Percentiles rank a stretch among this genome's conserved stretches.
phyloP scores from a whole-genome alignment of 1,284 basidiomycete genomes.

The Trichosporon coremiiforme region DNA sequence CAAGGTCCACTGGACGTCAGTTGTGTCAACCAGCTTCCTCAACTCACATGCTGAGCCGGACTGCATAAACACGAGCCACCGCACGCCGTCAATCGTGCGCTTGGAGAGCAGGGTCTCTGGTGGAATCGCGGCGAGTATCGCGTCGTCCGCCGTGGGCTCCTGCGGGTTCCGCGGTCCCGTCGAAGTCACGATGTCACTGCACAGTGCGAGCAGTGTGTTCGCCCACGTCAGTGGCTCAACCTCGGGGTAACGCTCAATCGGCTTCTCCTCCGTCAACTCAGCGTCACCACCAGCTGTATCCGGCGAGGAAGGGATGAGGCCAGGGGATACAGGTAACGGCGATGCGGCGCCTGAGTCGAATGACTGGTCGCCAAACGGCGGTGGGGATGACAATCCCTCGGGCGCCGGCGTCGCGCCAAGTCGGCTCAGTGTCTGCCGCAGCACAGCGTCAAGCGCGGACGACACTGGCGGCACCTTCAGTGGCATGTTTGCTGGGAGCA shows the following conservation, averaged over 20 bases:
- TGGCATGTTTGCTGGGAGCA: background rate
- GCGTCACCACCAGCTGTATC: constrained; percentile 25
- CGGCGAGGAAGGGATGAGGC: constrained; percentile 18
- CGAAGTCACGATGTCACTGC: constrained; percentile 7
- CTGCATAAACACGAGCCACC: constrained; percentile 22
- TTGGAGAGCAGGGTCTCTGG: background rate
- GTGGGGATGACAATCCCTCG: constrained; percentile 9
- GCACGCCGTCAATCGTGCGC: constrained; percentile 18
- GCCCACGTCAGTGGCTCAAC: constrained; percentile 32
- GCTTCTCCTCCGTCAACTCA: background rate
- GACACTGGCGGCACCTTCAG: background rate
- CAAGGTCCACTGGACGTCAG: constrained; percentile 26
- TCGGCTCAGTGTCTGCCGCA: constrained; percentile 25
- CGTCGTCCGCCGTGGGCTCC: background rate
- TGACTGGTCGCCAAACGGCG: constrained; percentile 17
- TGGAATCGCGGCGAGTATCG: background rate
- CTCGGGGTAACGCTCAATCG: constrained; percentile 15
- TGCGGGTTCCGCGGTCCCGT: constrained; percentile 5
- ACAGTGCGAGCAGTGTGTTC: constrained; percentile 25
- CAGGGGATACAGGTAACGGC: constrained; percentile 12
- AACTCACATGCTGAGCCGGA: constrained; percentile 11
- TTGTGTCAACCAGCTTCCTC: no score
- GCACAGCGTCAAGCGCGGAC: constrained; percentile 19
- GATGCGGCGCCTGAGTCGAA: background rate
- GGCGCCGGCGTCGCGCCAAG: background rate